Percentiles rank a stretch among this genome's conserved stretches.
Evolutionary conservation across 768 basidiomycete genomes (phyloP).

Genomic region (Tephrocybe sp.): DNA sequence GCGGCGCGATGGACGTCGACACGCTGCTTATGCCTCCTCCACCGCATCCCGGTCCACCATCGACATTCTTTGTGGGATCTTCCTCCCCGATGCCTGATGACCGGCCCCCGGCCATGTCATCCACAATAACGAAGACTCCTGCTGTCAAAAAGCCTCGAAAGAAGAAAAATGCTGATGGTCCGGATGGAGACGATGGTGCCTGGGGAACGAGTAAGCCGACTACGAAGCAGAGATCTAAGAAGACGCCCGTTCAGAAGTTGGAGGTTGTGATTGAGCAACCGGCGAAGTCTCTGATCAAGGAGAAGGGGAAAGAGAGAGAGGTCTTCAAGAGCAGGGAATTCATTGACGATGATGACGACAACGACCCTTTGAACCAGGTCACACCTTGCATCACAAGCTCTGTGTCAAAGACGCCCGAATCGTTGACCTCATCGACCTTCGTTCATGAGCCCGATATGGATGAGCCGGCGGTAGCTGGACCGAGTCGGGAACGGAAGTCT

Average conservation of each 20-base stretch:
- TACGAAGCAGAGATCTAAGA: slow-evolving; percentile 23
- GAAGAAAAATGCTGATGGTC: slow-evolving; percentile 12
- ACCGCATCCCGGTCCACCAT: slow-evolving; percentile 27
- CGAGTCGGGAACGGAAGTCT: slow-evolving; percentile 28
- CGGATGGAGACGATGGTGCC: slow-evolving; percentile 2
- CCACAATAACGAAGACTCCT: background rate
- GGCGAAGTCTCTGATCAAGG: slow-evolving; percentile 22
- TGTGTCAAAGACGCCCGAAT: slow-evolving; percentile 12
- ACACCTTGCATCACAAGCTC: slow-evolving; percentile 1
- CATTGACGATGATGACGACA: slow-evolving; percentile 33
- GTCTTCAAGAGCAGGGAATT: slow-evolving; percentile 45
- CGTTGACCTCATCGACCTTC: slow-evolving; percentile 21
- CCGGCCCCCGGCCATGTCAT: background rate
- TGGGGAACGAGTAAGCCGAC: slow-evolving; percentile 14
- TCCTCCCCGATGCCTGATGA: slow-evolving; percentile 31
- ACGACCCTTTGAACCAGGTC: slow-evolving; percentile 18
- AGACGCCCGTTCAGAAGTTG: slow-evolving; percentile 24
- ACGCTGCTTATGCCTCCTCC: slow-evolving; percentile 16
- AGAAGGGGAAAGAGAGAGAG: slow-evolving; percentile 30
- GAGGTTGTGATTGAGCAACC: slow-evolving; percentile 16
- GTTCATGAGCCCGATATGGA: slow-evolving; percentile 28
- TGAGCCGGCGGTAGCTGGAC: slow-evolving; percentile 11
- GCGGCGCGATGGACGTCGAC: slow-evolving; percentile 3
- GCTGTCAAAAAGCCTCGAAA: slow-evolving; percentile 16
- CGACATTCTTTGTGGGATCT: slow-evolving; percentile 47